phyloP scores from a whole-genome alignment of 176 grass and related monocot genomes.

The Poa annua region DNA sequence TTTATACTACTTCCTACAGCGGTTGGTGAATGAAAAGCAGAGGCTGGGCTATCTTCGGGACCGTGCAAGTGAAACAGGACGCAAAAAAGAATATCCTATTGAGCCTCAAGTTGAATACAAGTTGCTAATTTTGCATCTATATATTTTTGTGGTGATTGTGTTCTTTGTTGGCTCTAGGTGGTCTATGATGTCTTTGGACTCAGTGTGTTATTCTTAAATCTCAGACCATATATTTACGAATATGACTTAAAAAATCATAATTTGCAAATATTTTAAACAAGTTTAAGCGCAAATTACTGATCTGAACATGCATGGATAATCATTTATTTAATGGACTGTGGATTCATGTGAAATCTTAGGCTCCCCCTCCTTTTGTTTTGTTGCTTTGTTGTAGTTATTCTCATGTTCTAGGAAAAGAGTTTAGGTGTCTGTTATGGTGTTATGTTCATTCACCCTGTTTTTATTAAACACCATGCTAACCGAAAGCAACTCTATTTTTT shows the following conservation, averaged over 20 bases:
- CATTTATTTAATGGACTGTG: conserved; percentile 13
- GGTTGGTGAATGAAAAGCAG: conserved; percentile 88
- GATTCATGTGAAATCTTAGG: conserved; percentile 10
- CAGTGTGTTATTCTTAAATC: background rate
- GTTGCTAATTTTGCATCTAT: conserved; percentile 27
- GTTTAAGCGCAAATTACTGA: background rate
- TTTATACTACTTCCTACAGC: conserved; percentile 52
- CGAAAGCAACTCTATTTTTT: conserved; percentile 15
- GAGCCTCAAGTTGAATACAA: conserved; percentile 35
- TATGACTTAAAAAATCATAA: background rate
- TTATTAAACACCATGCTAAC: conserved; percentile 10
- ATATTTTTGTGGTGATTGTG: background rate
- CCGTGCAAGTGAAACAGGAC: conserved; percentile 96
- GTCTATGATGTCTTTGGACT: conserved; percentile 12
- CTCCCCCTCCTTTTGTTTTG: background rate
- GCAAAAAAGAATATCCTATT: conserved; percentile 99
- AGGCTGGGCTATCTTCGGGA: conserved; percentile 87
- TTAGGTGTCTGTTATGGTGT: background rate
- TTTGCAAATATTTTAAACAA: conserved; percentile 8
- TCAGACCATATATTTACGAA: background rate
- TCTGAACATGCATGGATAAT: conserved; percentile 27
- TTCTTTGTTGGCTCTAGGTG: conserved; percentile 18
- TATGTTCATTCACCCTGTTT: background rate
- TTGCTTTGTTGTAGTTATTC: conserved; percentile 1
- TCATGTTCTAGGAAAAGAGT: background rate